These are phyloP conservation scores for Collybiopsis luxurians DNA, from an alignment of 768 basidiomycete species.

Conservation along the genomic window DNA sequence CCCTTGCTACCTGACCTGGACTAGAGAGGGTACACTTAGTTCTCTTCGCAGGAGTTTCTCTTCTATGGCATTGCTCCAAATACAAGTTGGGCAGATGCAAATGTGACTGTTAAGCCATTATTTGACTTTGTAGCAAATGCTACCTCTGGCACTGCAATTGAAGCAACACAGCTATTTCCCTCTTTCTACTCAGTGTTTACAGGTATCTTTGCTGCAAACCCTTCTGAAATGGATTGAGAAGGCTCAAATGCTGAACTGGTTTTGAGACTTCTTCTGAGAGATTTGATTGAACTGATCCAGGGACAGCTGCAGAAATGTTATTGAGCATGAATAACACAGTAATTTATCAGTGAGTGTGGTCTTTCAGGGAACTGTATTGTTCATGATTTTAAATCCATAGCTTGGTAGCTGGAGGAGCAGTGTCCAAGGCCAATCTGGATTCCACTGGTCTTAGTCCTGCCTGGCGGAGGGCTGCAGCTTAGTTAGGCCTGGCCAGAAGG, in stretches of 20 bases:
- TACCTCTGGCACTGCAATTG: conserved; percentile 16
- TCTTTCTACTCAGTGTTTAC: conserved; percentile 25
- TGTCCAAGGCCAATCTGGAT: conserved; percentile 31
- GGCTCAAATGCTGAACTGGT: conserved; percentile 26
- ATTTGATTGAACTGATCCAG: conserved; percentile 22
- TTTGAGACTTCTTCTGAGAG: conserved; percentile 31
- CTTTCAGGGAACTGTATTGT: no score
- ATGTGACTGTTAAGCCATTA: conserved; percentile 32
- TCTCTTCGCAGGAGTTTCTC: conserved; percentile 18
- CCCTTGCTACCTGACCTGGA: conserved; percentile 37
- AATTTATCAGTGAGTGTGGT: no score
- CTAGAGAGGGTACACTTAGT: conserved; percentile 38
- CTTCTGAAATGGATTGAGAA: background rate
- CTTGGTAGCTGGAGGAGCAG: conserved; percentile 42
- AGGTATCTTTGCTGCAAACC: conserved; percentile 12
- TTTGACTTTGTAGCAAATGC: conserved; percentile 24
- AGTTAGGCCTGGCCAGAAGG: background rate
- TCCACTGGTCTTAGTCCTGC: conserved; percentile 45
- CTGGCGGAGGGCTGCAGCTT: conserved; percentile 40
- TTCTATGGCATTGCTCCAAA: conserved; percentile 29
- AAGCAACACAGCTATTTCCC: conserved; percentile 14
- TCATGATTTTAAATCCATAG: conserved; percentile 24
- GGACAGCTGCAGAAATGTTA: conserved; percentile 20
- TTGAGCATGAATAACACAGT: conserved; percentile 8
- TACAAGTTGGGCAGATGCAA: conserved; percentile 29